Conservation (phyloP, 176 grass and related monocot species). For the Eleusine indica region DNA sequence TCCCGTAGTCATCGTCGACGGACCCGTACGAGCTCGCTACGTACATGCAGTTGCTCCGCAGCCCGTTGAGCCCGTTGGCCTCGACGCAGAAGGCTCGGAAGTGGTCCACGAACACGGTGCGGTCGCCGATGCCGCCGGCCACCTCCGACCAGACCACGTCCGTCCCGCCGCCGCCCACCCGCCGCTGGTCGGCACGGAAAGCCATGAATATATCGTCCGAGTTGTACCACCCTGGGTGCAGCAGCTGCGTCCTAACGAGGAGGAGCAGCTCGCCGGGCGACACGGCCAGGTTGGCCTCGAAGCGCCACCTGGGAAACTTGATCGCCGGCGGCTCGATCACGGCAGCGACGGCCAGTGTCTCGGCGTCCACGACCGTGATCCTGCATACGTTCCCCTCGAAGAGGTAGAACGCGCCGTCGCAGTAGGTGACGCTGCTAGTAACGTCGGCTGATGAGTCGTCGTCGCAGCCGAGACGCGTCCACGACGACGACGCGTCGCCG, state of each 20-base stretch:
- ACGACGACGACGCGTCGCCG: neutral
- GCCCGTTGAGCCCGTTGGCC: conserved; percentile 11
- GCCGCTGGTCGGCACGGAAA: neutral
- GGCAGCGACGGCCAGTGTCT: neutral
- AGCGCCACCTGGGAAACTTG: no score
- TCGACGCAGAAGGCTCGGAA: conserved; percentile 34
- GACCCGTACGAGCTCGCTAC: neutral
- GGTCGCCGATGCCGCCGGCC: conserved; percentile 5
- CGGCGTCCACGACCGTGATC: conserved; percentile 9
- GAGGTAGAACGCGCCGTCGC: conserved; percentile 33
- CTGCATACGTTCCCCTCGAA: neutral
- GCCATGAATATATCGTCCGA: neutral
- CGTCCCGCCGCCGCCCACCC: no score
- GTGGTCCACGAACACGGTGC: conserved; percentile 33
- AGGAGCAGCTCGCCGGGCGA: conserved; percentile 14
- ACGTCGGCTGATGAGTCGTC: neutral
- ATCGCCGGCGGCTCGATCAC: conserved; percentile 1
- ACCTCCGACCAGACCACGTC: neutral
- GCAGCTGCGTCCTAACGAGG: conserved; percentile 15
- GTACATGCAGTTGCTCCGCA: conserved; percentile 41
- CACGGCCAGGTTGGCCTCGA: neutral
- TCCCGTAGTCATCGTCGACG: conserved; percentile 20
- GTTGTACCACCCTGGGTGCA: neutral
- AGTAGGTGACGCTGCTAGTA: conserved; percentile 28
- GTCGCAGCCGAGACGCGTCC: neutral